Conservation (phyloP, 495 filamentous ascomycete species). For the Extremus antarcticus region DNA sequence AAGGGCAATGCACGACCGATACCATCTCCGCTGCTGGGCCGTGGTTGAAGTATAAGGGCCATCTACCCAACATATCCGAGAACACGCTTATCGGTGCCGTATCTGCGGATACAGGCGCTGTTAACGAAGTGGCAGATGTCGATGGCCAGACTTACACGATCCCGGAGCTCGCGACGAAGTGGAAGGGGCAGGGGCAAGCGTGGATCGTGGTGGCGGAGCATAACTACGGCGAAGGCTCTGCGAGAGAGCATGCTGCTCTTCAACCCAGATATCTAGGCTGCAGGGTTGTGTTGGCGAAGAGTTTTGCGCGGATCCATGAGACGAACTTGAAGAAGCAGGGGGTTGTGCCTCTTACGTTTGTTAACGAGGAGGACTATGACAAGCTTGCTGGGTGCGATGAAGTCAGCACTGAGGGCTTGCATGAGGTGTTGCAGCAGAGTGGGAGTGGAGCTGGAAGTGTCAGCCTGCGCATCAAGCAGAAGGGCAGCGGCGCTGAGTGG, state of each 20-base stretch:
- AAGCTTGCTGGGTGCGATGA: slow-evolving; percentile 67
- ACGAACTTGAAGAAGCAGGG: slow-evolving; percentile 99
- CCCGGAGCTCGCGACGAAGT: slow-evolving; percentile 72
- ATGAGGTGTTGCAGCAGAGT: slow-evolving; percentile 65
- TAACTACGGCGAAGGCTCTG: slow-evolving; percentile 96
- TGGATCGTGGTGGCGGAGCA: slow-evolving; percentile 96
- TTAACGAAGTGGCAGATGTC: slow-evolving; percentile 82
- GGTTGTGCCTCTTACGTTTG: slow-evolving; percentile 85
- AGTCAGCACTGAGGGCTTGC: slow-evolving; percentile 69
- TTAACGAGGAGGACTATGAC: slow-evolving; percentile 77
- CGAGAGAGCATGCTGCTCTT: slow-evolving; percentile 91
- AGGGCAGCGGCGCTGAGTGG: slow-evolving; percentile 48
- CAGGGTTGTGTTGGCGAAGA: slow-evolving; percentile 77
- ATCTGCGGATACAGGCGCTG: slow-evolving; percentile 83
- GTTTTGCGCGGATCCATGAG: slow-evolving; percentile 94
- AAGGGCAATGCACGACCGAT: slow-evolving; percentile 96
- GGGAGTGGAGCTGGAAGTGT: slow-evolving; percentile 62
- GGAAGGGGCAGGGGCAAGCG: slow-evolving; percentile 56
- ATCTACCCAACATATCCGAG: slow-evolving; percentile 89
- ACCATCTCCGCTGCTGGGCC: slow-evolving; percentile 95
- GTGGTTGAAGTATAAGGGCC: slow-evolving; percentile 98
- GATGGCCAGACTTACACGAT: slow-evolving; percentile 55
- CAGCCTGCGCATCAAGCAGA: slow-evolving; percentile 50
- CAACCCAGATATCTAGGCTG: slow-evolving; percentile 90
- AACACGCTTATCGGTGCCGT: slow-evolving; percentile 94